Conservation (phyloP, 768 basidiomycete genomes). For the Phanerochaete sordida region DNA sequence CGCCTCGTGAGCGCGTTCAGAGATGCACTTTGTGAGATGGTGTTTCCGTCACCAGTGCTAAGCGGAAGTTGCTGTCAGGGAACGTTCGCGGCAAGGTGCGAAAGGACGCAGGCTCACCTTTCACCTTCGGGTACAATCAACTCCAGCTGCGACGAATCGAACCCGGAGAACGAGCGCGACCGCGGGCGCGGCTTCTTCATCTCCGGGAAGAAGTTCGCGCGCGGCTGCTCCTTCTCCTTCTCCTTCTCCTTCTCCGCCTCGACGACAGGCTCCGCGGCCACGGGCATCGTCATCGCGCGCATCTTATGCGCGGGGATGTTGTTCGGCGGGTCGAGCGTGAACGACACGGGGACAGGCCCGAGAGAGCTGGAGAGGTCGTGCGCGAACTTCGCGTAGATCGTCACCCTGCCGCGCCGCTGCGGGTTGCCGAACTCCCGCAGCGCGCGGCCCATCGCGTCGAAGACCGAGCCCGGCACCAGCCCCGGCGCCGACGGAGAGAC, state of each 20-base stretch:
- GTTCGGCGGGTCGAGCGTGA: constrained; percentile 48
- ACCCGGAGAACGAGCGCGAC: constrained; percentile 76
- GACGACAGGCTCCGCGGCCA: neutral
- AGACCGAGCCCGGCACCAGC: constrained; percentile 24
- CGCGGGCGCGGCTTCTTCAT: constrained; percentile 45
- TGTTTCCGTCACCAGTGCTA: constrained; percentile 1
- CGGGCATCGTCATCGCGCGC: neutral
- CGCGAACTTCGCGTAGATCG: constrained; percentile 59
- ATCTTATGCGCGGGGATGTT: constrained; percentile 27
- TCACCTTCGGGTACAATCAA: constrained; percentile 8
- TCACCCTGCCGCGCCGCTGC: constrained; percentile 23
- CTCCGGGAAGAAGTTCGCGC: constrained; percentile 65
- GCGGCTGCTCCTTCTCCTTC: constrained; percentile 25
- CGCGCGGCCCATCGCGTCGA: constrained; percentile 23
- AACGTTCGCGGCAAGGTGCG: neutral
- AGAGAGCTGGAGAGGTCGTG: constrained; percentile 44
- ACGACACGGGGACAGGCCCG: constrained; percentile 61
- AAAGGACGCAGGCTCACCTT: constrained; percentile 15
- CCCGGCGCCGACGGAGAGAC: constrained; percentile 12
- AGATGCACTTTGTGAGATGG: neutral
- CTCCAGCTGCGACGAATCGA: constrained; percentile 40
- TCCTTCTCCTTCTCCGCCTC: neutral
- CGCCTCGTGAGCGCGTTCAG: constrained; percentile 17
- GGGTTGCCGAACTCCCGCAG: constrained; percentile 25
- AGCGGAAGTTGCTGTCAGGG: neutral